phyloP scores from a whole-genome alignment of 176 grass and related monocot species.

The Alloteropsis semialata region DNA sequence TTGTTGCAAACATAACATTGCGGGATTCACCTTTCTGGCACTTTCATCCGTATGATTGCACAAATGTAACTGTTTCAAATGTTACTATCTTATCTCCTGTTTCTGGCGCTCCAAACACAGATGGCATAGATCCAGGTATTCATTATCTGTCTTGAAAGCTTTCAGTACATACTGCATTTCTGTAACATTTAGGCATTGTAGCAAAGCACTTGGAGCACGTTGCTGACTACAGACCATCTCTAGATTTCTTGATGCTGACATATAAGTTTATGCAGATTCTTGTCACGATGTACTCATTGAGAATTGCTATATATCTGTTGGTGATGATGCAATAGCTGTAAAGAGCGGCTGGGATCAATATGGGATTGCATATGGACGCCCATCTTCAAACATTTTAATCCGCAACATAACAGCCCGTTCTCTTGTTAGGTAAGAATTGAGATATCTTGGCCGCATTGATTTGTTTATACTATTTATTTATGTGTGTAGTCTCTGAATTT shows the following conservation, averaged over 20 bases:
- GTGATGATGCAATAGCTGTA: conserved; percentile 93
- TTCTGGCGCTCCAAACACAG: conserved; percentile 87
- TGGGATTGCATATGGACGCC: conserved; percentile 77
- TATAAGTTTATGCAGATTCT: conserved; percentile 57
- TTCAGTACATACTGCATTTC: not conserved
- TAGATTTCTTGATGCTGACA: conserved; percentile 10
- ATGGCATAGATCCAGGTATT: conserved; percentile 99
- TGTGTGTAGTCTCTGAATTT: conserved; percentile 13
- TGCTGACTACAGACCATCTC: not conserved
- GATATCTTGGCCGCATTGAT: conserved; percentile 8
- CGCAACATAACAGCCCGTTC: conserved; percentile 70
- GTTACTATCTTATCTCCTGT: conserved; percentile 87
- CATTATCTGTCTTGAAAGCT: conserved; percentile 1
- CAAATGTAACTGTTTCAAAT: conserved; percentile 84
- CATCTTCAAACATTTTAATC: conserved; percentile 82
- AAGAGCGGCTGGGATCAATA: conserved; percentile 99
- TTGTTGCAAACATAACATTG: conserved; percentile 86
- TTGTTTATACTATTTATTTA: conserved; percentile 5
- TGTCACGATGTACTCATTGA: conserved; percentile 90
- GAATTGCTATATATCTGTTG: conserved; percentile 95
- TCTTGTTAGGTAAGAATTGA: conserved; percentile 61
- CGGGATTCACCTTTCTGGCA: conserved; percentile 93
- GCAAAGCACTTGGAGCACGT: not conserved
- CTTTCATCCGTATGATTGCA: conserved; percentile 96
- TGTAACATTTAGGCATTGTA: not conserved